phyloP scores from a whole-genome alignment of 164 flowering plant species.

The Cinnamomum micranthum region DNA sequence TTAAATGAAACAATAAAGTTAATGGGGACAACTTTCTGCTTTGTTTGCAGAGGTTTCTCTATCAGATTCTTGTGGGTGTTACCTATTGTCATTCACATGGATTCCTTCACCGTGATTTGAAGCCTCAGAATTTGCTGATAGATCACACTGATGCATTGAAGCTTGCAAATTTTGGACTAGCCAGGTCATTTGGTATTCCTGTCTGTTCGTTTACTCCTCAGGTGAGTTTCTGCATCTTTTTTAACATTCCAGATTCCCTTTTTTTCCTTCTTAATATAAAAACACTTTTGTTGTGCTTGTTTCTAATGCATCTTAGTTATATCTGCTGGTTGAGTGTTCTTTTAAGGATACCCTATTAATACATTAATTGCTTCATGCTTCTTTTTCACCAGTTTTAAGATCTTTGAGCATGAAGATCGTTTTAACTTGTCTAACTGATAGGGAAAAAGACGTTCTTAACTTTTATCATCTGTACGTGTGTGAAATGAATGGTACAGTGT shows the following conservation, averaged over 20 bases:
- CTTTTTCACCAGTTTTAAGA: background rate
- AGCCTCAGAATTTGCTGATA: conserved; percentile 94
- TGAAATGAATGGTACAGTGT: background rate
- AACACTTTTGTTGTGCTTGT: background rate
- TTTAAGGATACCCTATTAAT: background rate
- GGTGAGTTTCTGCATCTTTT: conserved; percentile 30
- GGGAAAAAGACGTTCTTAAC: too few species aligned
- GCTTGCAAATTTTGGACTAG: conserved; percentile 96
- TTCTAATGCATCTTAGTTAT: background rate
- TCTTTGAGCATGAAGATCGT: background rate
- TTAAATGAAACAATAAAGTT: background rate
- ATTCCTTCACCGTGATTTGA: conserved; percentile 91
- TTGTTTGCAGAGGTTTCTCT: conserved; percentile 62
- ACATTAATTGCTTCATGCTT: background rate
- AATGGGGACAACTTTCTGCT: background rate
- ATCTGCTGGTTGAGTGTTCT: background rate
- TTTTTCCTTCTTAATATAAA: too few species aligned
- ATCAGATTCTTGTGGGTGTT: conserved; percentile 91
- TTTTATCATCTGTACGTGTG: background rate
- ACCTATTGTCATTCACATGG: conserved; percentile 95
- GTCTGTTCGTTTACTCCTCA: conserved; percentile 93
- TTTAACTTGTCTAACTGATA: too few species aligned
- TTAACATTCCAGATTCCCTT: background rate
- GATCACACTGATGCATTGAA: conserved; percentile 87
- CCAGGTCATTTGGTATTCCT: conserved; percentile 95